Conservation (phyloP, 176 grass and related monocot genomes). For the Triticum aestivum region DNA sequence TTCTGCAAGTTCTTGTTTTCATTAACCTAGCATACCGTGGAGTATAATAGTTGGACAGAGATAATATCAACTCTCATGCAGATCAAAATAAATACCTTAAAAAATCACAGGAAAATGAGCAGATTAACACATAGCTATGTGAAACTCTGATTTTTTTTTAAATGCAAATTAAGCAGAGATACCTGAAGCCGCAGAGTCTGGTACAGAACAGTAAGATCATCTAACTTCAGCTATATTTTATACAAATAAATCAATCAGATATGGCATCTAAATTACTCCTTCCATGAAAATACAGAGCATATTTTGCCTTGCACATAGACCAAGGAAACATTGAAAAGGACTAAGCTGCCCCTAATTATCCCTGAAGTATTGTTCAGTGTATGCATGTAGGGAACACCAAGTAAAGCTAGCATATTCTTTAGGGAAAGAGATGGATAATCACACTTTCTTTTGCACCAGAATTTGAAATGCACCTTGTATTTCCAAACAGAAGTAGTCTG, state of each 20-base stretch:
- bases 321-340: not conserved
- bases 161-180: not conserved
- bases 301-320: not conserved
- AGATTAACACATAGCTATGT: not conserved
- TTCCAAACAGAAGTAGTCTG: constrained; percentile 1
- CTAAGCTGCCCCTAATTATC: not conserved
- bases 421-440: not conserved
- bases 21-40: not conserved
- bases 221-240: not conserved
- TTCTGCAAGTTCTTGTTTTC: not conserved
- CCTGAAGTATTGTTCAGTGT: not conserved
- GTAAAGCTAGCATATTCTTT: not conserved
- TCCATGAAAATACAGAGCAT: not conserved
- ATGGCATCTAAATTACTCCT: not conserved
- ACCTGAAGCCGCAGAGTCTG: not conserved
- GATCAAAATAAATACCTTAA: not conserved
- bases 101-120: not conserved
- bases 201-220: not conserved
- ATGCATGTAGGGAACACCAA: not conserved
- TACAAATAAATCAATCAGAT: not conserved
- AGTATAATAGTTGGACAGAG: not conserved
- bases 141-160: not conserved
- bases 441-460: not conserved
- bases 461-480: not conserved
- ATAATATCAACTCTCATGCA: not conserved